These are phyloP conservation scores for Teunomyces tritomae DNA, from an alignment of 805 yeast genomes.

Conservation along the genomic window DNA sequence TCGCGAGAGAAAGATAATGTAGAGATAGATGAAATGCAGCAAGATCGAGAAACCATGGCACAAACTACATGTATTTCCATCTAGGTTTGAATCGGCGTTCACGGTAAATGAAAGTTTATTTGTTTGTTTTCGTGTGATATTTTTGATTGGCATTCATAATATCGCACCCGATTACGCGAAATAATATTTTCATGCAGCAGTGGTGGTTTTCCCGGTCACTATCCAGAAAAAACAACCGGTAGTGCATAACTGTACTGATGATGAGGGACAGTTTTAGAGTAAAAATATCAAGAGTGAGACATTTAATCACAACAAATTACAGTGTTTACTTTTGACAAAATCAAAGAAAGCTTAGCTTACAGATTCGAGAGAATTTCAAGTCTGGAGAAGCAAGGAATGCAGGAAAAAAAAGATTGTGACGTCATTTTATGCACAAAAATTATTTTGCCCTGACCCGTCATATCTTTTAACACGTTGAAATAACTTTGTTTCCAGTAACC, in stretches of 20 bases:
- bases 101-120: neutral
- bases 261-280: neutral
- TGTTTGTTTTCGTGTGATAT: neutral
- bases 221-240: neutral
- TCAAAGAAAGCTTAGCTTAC: no score
- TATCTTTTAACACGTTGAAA: no score
- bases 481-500: no score
- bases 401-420: no score
- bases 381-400: no score
- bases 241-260: neutral
- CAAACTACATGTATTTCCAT: neutral
- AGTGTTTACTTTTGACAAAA: no score
- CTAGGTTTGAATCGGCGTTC: neutral
- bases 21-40: no score
- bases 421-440: no score
- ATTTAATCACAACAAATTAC: no score
- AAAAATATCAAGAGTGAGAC: no score
- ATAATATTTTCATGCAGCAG: neutral
- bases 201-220: neutral
- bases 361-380: no score
- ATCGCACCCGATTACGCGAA: neutral
- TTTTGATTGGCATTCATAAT: neutral
- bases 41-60: neutral
- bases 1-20: neutral
- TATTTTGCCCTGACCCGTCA: no score